Conservation (phyloP, 164 flowering plant species). For the Akebia trifoliata region DNA sequence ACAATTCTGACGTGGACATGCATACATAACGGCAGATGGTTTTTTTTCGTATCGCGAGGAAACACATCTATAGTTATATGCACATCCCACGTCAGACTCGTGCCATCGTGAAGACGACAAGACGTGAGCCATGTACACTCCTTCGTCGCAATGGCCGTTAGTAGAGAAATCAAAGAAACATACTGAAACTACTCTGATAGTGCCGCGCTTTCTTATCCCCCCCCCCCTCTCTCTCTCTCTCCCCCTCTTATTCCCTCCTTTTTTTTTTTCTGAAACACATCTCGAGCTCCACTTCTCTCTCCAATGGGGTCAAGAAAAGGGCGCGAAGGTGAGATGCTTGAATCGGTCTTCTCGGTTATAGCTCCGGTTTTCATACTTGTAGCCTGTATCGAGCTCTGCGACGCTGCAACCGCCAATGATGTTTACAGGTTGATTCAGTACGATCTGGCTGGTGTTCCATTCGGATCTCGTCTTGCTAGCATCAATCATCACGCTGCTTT, state of each 20-base stretch:
- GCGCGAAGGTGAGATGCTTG: slow-evolving; percentile 36
- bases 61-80: too few relatives aligned
- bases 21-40: too few relatives aligned
- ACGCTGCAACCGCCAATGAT: slow-evolving; percentile 88
- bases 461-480: slow-evolving; percentile 79
- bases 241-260: too few relatives aligned
- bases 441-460: slow-evolving; percentile 84
- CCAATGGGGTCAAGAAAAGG: slow-evolving; percentile 31
- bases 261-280: not conserved
- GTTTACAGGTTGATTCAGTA: slow-evolving; percentile 96
- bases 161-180: too few relatives aligned
- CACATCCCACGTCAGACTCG: too few relatives aligned
- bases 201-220: too few relatives aligned
- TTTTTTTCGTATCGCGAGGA: too few relatives aligned
- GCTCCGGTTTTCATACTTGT: slow-evolving; percentile 58
- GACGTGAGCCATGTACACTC: too few relatives aligned
- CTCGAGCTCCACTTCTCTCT: slow-evolving; percentile 1
- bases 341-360: slow-evolving; percentile 47
- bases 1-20: too few relatives aligned
- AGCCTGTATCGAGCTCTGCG: slow-evolving; percentile 87
- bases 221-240: not conserved
- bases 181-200: too few relatives aligned
- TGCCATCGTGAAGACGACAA: too few relatives aligned
- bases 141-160: too few relatives aligned
- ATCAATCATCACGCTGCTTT: slow-evolving; percentile 89